These are phyloP conservation scores for Blastobotrys malaysiensis DNA, from an alignment of 1,139 yeast genomes.

Conservation along the genomic window DNA sequence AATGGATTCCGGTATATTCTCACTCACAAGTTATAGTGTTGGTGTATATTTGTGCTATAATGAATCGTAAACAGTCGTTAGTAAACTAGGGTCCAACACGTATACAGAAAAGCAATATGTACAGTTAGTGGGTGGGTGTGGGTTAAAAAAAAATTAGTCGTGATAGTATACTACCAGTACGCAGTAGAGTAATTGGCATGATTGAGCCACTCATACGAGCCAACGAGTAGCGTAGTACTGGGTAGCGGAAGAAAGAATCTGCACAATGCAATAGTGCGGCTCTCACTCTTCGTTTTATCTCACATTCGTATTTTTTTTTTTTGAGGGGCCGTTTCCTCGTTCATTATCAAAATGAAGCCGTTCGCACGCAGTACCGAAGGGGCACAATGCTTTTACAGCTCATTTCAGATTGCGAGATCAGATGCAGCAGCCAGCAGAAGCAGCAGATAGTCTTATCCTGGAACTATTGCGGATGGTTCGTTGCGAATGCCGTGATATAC, in stretches of 20 bases:
- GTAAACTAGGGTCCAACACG: neutral
- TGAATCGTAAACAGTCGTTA: neutral
- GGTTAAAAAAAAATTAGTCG: no score
- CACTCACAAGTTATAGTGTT: neutral
- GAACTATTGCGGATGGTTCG: neutral
- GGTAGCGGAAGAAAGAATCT: neutral
- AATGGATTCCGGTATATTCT: neutral
- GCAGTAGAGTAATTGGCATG: no score
- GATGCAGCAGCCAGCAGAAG: neutral
- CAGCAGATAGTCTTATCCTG: neutral
- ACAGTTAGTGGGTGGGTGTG: neutral
- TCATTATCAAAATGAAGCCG: no score
- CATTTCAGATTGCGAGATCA: no score
- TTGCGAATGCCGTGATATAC: neutral
- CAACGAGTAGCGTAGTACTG: neutral
- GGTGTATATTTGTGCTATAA: neutral
- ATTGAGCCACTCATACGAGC: no score
- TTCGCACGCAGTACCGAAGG: no score
- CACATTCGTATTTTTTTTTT: neutral
- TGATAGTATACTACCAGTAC: no score
- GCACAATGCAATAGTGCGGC: neutral
- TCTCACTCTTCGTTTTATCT: neutral
- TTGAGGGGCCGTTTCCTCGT: no score
- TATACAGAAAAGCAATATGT: neutral
- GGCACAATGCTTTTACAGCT: no score